A percentile compares a stretch with the other conserved stretches of the same genome.
These are phyloP conservation scores for Pouteria glomerata DNA, from an alignment of 148 eudicot species.

Conservation along the genomic window DNA sequence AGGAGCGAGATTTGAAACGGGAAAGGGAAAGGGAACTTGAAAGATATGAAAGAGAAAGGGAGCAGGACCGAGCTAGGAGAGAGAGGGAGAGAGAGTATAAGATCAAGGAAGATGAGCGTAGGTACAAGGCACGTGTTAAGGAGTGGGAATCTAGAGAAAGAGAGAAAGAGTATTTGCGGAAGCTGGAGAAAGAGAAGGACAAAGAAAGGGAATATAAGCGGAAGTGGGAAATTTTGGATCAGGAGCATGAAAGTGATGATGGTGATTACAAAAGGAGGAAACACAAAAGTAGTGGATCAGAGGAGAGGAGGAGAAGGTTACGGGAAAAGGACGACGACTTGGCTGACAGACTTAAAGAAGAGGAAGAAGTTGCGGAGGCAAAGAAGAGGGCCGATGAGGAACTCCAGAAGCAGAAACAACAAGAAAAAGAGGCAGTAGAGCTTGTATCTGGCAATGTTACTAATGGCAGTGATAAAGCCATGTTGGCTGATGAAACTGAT, in stretches of 20 bases:
- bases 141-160: constrained; percentile 92
- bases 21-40: constrained; percentile 93
- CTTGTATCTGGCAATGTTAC: constrained; percentile 28
- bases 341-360: constrained; percentile 75
- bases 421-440: constrained; percentile 39
- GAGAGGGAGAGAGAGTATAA: constrained; percentile 85
- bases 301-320: constrained; percentile 65
- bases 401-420: constrained; percentile 34
- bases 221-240: constrained; percentile 55
- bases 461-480: constrained; percentile 44
- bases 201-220: constrained; percentile 76
- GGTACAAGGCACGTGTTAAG: constrained; percentile 65
- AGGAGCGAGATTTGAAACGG: constrained; percentile 61
- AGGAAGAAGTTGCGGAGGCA: constrained; percentile 79
- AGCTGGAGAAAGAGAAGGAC: constrained; percentile 81
- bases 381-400: constrained; percentile 71
- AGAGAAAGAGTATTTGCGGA: constrained; percentile 63
- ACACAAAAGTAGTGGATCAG: constrained; percentile 61
- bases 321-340: constrained; percentile 90
- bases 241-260: constrained; percentile 81
- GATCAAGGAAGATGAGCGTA: constrained; percentile 76
- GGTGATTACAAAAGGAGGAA: constrained; percentile 74
- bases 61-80: constrained; percentile 84
- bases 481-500: constrained; percentile 25
- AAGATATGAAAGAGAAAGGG: constrained; percentile 88